These are phyloP conservation scores for Globisporangium camurandrum DNA, from an alignment of 352 stramenopile genomes.

Conservation along the genomic window DNA sequence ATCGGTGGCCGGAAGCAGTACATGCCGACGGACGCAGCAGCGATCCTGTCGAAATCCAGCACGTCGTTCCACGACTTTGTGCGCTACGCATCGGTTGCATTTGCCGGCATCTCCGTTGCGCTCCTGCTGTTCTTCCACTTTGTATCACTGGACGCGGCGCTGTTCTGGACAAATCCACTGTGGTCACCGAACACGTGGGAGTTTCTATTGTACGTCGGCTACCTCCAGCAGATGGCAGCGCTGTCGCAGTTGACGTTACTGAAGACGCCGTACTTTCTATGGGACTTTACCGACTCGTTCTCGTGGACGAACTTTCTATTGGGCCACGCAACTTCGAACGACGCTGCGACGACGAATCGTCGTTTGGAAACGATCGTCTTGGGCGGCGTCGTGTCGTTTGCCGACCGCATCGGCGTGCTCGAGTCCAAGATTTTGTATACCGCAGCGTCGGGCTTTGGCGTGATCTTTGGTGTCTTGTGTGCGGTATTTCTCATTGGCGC, in stretches of 20 bases:
- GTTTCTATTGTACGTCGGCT: constrained; percentile 55
- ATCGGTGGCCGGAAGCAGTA: constrained; percentile 50
- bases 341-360: constrained; percentile 12
- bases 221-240: constrained; percentile 62
- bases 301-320: constrained; percentile 65
- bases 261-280: constrained; percentile 60
- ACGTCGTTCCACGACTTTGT: constrained; percentile 51
- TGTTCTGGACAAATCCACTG: constrained; percentile 29
- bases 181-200: constrained; percentile 78
- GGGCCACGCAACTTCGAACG: constrained; percentile 9
- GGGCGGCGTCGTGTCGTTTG: constrained; percentile 45
- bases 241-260: constrained; percentile 51
- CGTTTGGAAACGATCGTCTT: constrained; percentile 52
- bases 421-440: constrained; percentile 38
- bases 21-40: constrained; percentile 34
- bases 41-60: constrained; percentile 34
- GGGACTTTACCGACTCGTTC: constrained; percentile 65
- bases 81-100: constrained; percentile 42
- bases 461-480: constrained; percentile 27
- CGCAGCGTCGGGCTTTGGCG: constrained; percentile 27
- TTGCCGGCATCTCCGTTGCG: constrained; percentile 56
- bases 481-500: constrained; percentile 41
- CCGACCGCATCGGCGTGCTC: constrained; percentile 41
- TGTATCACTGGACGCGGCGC: constrained; percentile 37
- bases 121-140: constrained; percentile 57